Base-by-base conservation (phyloP, 2,329 filamentous ascomycete genomes). In the Ophiocordyceps robertsii region DNA sequence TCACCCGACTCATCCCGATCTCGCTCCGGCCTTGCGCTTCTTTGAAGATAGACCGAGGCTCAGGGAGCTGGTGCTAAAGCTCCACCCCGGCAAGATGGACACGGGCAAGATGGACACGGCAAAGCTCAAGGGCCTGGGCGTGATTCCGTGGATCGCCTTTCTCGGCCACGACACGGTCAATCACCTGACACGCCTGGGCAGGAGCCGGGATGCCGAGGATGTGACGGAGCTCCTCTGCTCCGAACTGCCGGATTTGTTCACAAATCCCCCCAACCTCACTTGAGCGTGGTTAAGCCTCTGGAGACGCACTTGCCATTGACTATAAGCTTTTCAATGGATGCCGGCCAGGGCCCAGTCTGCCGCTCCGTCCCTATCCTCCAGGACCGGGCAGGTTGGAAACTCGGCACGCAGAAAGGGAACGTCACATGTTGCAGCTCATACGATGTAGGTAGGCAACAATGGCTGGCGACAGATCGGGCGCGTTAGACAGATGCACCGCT, bases 1-100 rank as follows among this genome's bases (percentile, higher is more conserved):
- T 44, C 74, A 78, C 50, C 75, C 75, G 0, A 68, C 67, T 0
- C 59, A 61, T 3, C 74, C 75, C 0, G 63, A 65, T 24, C 62
- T 68, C 19, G 54, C 59, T 2, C 62, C 63, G 1, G 75, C 75
- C 0, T 50, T 77, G 11, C 51, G 62, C 2, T 67, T 70, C 42
- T 64, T 77, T 45, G 47, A 53, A 37, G 52, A 64, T 40, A 57
- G 51, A 43, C 44, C 57, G 29, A 53, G 47, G 29, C 43, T 64
- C 29, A 52, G 56, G 40, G 51, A 47, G 16, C 31, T 62, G 21
- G 52, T 59, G 5, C 49, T 52, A 29, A 45, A 45, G 8, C 42
- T 53, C 13, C 44, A 47, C 8, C 46, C 52, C 4, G 53, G 59
- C 41, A 56, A 54, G 24, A 44, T 51, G 14, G 52, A 56, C 19